phyloP scores from a whole-genome alignment of 169 alveolate species.

The Eimeria acervulina region DNA sequence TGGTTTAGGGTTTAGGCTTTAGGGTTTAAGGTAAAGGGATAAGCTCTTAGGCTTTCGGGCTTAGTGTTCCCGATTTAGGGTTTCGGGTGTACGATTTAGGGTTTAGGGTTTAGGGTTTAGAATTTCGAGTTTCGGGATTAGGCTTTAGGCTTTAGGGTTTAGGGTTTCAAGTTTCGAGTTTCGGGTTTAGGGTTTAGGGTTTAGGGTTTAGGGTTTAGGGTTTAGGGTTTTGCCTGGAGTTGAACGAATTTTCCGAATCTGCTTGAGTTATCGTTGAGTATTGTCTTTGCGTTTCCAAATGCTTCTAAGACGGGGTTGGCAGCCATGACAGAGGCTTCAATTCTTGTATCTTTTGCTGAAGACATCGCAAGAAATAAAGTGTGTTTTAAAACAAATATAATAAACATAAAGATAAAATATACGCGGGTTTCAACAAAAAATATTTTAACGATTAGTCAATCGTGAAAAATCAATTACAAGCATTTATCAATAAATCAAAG shows the following conservation, averaged over 20 bases:
- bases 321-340: constrained; percentile 87
- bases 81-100: constrained; percentile 8
- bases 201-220: not conserved
- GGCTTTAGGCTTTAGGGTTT: not conserved
- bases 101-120: constrained; percentile 13
- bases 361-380: constrained; percentile 22
- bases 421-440: no score
- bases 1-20: no score
- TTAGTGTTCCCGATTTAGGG: no score
- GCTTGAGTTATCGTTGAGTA: constrained; percentile 97
- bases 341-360: constrained; percentile 75
- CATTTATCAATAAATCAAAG: not conserved
- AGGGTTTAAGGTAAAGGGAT: no score
- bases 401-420: not conserved
- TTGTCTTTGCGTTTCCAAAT: constrained; percentile 94
- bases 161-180: no score
- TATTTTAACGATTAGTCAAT: not conserved
- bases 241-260: constrained; percentile 98
- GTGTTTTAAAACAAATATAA: not conserved
- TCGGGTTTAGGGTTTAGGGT: constrained; percentile 14
- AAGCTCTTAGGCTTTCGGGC: no score
- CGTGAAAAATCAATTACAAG: not conserved
- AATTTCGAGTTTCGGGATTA: no score
- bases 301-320: constrained; percentile 88
- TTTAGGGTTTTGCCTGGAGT: constrained; percentile 88